These are phyloP conservation scores for Trametes polyzona DNA, from an alignment of 1,284 basidiomycete species.

Conservation along the genomic window DNA sequence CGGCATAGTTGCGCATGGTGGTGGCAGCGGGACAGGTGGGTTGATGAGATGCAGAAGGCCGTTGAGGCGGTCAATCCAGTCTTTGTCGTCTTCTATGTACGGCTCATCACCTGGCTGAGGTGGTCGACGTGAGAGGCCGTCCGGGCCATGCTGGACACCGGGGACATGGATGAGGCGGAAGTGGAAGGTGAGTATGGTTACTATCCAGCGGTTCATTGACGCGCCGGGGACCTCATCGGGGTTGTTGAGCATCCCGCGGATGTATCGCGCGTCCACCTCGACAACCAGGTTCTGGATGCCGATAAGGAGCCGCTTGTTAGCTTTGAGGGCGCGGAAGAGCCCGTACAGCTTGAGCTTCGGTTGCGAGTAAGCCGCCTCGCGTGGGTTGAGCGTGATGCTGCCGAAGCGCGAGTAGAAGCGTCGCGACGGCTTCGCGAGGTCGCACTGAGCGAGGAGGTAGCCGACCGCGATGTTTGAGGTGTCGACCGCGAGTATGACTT, in stretches of 20 bases:
- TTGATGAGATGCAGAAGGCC: slow-evolving; percentile 23
- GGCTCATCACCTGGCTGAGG: slow-evolving; percentile 24
- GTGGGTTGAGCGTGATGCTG: slow-evolving; percentile 41
- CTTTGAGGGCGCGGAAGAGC: slow-evolving; percentile 37
- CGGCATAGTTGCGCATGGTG: background rate
- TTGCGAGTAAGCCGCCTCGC: slow-evolving; percentile 44
- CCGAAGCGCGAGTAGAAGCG: slow-evolving; percentile 25
- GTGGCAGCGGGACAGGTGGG: background rate
- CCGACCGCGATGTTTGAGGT: slow-evolving; percentile 41
- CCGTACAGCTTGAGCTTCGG: slow-evolving; percentile 47
- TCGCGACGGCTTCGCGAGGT: slow-evolving; percentile 16
- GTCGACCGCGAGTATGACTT: slow-evolving; percentile 41
- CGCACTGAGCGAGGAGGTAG: slow-evolving; percentile 36
- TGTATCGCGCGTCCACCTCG: slow-evolving; percentile 42
- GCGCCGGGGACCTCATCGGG: slow-evolving; percentile 41
- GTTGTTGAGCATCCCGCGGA: slow-evolving; percentile 48
- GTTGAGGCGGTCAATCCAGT: slow-evolving; percentile 38
- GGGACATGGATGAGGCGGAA: slow-evolving; percentile 42
- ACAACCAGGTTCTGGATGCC: slow-evolving; percentile 40
- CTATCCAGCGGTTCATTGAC: slow-evolving; percentile 46
- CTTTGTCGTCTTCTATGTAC: slow-evolving; percentile 35
- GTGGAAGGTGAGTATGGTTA: slow-evolving; percentile 40
- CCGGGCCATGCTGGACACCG: slow-evolving; percentile 34
- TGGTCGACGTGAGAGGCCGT: slow-evolving; percentile 40
- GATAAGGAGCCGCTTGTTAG: slow-evolving; percentile 34